Evolutionary conservation across 2,329 filamentous ascomycete genomes (phyloP), one percentile per base, ranked within the genome.

Genomic region (Ophiostoma ulmi): DNA sequence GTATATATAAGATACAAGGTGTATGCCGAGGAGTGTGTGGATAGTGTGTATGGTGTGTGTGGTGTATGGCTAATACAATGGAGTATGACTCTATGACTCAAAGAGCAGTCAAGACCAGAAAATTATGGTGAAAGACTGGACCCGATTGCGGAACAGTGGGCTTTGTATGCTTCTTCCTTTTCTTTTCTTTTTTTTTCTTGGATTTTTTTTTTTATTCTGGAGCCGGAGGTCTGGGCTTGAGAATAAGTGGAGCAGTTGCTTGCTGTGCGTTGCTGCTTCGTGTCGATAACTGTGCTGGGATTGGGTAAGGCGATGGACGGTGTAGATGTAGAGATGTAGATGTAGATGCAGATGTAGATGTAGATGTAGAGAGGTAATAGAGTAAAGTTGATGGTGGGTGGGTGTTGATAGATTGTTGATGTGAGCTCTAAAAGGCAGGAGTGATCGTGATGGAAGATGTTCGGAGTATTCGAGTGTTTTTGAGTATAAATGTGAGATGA

Each of bases 91-190:
- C 72, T 73, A n/a, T 48, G 44, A 48, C 44, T 48, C 44, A 48
- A 74, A 67, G 72, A 44, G 68, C 71, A 55, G 69, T 65, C 71
- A 71, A 71, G 66, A 71, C 71, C 66, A 73, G 70, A 63, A 55
- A 72, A 70, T 31, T 41, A 70, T 66, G 64, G 55, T 65, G 38
- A 69, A 70, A 71, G 44, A 52, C 38, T n/a, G 52, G 72, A 73
- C 68, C 73, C 73, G 73, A 73, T 74, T 70, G 70, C 72, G 73
- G 72, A 74, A 69, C 66, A 26, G 70, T 68, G 55, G 63, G 39
- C 63, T 67, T 68, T 73, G 68, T 66, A 26, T 67, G 20, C 35
- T 36, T 65, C n/a, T 65, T 65, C n/a, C 14, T 17, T n/a, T 26
- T 20, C n/a, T 39, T 36, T 36, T 36, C 8, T 39, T 65, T 3